Percentiles rank a stretch among this genome's conserved stretches.
Evolutionary conservation across 306 rosid genomes (phyloP).

Genomic region (Cucurbita moschata): DNA sequence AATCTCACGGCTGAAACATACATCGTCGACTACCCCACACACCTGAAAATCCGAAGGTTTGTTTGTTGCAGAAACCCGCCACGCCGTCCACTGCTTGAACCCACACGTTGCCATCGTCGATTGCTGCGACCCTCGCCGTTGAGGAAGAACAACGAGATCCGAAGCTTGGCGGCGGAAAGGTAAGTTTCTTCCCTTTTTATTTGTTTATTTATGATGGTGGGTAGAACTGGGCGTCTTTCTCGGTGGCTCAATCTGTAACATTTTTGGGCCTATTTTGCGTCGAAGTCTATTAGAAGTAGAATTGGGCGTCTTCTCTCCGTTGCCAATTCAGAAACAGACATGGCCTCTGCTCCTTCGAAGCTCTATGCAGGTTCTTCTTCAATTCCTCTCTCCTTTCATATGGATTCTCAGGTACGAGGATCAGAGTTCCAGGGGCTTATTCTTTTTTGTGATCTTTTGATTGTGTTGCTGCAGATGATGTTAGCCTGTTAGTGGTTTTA

Average conservation of each 20-base stretch:
- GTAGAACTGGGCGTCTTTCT: background rate
- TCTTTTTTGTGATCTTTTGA: background rate
- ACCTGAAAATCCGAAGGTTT: too few relatives aligned
- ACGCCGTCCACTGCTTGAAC: too few relatives aligned
- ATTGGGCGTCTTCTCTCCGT: background rate
- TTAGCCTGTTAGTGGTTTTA: slow-evolving; percentile 67
- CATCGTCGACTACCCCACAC: too few relatives aligned
- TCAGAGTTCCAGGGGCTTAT: background rate
- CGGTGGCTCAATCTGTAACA: background rate
- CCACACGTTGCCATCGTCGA: too few relatives aligned
- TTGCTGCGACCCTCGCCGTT: too few relatives aligned
- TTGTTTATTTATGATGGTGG: too few relatives aligned
- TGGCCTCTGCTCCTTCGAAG: slow-evolving; percentile 73
- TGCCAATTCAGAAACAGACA: slow-evolving; percentile 4
- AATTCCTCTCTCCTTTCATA: background rate
- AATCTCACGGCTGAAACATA: too few relatives aligned
- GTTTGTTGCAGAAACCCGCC: too few relatives aligned
- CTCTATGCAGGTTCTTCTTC: slow-evolving; percentile 42
- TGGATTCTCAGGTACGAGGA: background rate
- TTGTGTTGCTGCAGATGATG: slow-evolving; percentile 54
- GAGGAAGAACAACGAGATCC: too few relatives aligned
- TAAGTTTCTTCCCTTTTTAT: too few relatives aligned
- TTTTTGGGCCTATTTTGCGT: background rate
- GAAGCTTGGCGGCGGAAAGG: too few relatives aligned
- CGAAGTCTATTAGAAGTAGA: background rate